Conservation (phyloP, 164 flowering plant species). For the Aristolochia contorta region DNA sequence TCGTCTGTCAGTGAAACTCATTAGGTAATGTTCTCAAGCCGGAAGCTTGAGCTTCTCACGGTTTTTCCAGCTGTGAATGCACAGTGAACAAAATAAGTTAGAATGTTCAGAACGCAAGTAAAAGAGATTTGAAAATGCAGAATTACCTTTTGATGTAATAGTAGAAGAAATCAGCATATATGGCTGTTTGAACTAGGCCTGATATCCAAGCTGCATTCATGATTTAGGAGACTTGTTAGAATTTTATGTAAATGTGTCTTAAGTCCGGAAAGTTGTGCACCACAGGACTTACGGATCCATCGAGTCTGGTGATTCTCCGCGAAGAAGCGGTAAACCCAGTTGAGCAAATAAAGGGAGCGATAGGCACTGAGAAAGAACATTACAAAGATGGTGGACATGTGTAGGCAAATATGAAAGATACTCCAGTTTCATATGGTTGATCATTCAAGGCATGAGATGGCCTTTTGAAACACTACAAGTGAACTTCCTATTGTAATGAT, state of each 20-base stretch:
- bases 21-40: conserved; percentile 17
- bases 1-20: neutral
- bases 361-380: conserved; percentile 29
- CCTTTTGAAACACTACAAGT: too few species aligned
- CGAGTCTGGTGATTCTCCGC: conserved; percentile 26
- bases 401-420: too few species aligned
- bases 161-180: conserved; percentile 68
- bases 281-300: conserved; percentile 45
- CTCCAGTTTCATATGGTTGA: too few species aligned
- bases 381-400: too few species aligned
- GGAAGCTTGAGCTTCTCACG: conserved; percentile 42
- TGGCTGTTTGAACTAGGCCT: conserved; percentile 60
- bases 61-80: conserved; percentile 49
- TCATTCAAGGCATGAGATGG: too few species aligned
- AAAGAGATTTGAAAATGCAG: neutral
- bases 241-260: neutral
- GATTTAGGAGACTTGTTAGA: neutral
- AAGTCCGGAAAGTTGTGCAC: neutral
- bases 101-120: neutral
- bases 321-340: conserved; percentile 54
- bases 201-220: conserved; percentile 47
- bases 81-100: neutral
- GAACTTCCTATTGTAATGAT: too few species aligned
- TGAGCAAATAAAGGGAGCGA: conserved; percentile 42
- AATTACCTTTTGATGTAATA: conserved; percentile 54